Base-by-base conservation (phyloP, 2,329 filamentous ascomycete species). In the Phialemoniopsis sp. region DNA sequence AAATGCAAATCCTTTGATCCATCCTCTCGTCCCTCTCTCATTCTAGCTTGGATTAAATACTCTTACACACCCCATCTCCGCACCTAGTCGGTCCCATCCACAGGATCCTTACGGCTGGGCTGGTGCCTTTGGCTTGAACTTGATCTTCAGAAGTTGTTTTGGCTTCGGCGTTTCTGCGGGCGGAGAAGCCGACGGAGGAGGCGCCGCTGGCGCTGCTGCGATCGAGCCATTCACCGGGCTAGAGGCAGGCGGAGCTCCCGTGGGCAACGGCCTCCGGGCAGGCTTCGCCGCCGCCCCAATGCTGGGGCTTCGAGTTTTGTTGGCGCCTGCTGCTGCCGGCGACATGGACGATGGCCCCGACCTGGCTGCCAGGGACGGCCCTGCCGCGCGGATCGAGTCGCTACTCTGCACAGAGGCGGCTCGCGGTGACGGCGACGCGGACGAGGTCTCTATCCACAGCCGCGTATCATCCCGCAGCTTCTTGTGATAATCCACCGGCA, bases 181-280 rank as follows among this genome's bases (percentile, higher is more conserved):
- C 19, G 39, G 39, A 14, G 39, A 41, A 5, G 39, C 34, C 6
- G 39, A 41, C 19, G 39, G 34, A 7, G 39, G 38, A 13, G 31
- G 9, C 18, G 16, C 15, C 21, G 21, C 21, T 6, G 21, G 21
- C 6, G 21, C 21, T 26, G 21, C 21, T 10, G 21, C 21, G 10
- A 26, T 10, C 21, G 21, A 26, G 6, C 21, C 21, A 10, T 26
- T 26, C 21, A 10, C 21, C 21, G 21, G 21, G 21, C 21, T 10
- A 26, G 21, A 6, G 6, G 21, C 10, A 26, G 21, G 21, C 21
- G 21, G 21, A 6, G 21, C 21, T 26, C 21, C 21, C 21, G 21
- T 26, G 10, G 49, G 49, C 37, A 51, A 36, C 12, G 47, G 47
- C 41, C 46, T 50, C 1, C 47, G 43, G 4, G 29, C 39, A 21